phyloP scores from a whole-genome alignment of 176 grass and related monocot species.

The Phoenix roebelenii region DNA sequence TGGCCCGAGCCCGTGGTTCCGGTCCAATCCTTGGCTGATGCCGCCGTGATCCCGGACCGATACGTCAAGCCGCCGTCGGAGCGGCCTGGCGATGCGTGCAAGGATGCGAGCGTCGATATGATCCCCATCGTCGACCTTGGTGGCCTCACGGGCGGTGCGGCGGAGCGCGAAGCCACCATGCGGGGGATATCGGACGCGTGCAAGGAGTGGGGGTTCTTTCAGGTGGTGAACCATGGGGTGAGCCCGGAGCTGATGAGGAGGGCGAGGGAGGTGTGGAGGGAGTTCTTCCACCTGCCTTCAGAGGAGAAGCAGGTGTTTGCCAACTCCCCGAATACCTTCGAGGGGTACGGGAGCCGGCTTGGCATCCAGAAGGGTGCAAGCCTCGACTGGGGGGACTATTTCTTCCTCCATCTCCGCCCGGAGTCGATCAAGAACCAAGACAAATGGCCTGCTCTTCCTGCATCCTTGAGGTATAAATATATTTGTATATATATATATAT shows the following conservation, averaged over 20 bases:
- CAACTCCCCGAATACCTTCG: conserved; percentile 69
- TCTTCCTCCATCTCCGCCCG: conserved; percentile 69
- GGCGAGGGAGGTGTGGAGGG: conserved; percentile 36
- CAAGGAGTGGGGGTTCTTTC: conserved; percentile 85
- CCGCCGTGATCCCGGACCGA: conserved; percentile 30
- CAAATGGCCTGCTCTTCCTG: conserved; percentile 55
- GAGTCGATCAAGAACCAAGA: conserved; percentile 27
- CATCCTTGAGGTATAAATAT: conserved; percentile 32
- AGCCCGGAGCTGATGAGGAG: conserved; percentile 24
- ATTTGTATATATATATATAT: too few species aligned
- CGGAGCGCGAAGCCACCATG: conserved; percentile 1
- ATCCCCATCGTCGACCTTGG: conserved; percentile 68
- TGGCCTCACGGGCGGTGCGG: neutral
- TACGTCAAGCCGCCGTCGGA: conserved; percentile 61
- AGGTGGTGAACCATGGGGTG: conserved; percentile 84
- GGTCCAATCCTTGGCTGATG: conserved; percentile 70
- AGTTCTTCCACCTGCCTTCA: conserved; percentile 55
- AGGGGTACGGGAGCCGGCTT: conserved; percentile 84
- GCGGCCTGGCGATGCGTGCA: neutral
- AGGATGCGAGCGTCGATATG: neutral
- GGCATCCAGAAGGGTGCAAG: conserved; percentile 48
- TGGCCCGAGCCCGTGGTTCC: conserved; percentile 81
- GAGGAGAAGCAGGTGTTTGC: conserved; percentile 59
- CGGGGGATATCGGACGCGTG: conserved; percentile 41
- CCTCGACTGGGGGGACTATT: conserved; percentile 96